Percentiles rank a stretch among this genome's conserved stretches.
These are phyloP conservation scores for Rhizoctonia solani DNA, from an alignment of 1,284 basidiomycete species.

Conservation along the genomic window DNA sequence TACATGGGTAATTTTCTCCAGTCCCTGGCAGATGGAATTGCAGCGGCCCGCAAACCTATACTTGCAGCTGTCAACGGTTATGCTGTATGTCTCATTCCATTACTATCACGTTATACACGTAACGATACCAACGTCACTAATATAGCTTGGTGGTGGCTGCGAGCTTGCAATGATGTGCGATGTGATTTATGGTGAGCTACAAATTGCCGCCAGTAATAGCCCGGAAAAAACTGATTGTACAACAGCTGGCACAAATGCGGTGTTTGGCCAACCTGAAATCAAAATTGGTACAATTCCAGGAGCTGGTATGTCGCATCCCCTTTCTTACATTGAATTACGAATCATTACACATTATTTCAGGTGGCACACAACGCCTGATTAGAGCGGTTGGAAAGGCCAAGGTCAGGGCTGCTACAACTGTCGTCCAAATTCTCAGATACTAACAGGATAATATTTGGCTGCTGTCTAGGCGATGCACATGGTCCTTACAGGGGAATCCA, in stretches of 20 bases:
- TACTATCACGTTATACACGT: background rate
- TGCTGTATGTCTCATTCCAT: constrained; percentile 51
- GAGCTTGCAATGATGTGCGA: constrained; percentile 65
- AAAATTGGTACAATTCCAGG: constrained; percentile 72
- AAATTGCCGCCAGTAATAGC: background rate
- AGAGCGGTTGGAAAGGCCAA: constrained; percentile 65
- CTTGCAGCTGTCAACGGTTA: constrained; percentile 67
- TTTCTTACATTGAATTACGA: background rate
- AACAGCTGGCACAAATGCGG: constrained; percentile 57
- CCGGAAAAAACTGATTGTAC: constrained; percentile 55
- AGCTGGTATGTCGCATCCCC: constrained; percentile 44
- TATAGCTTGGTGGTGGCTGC: constrained; percentile 65
- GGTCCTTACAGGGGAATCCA: constrained; percentile 35
- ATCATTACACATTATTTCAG: background rate
- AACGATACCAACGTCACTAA: background rate
- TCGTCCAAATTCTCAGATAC: background rate
- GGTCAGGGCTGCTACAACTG: constrained; percentile 41
- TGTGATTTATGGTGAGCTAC: constrained; percentile 26
- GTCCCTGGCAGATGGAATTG: constrained; percentile 57
- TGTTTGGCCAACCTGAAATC: constrained; percentile 70
- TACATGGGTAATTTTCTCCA: constrained; percentile 64
- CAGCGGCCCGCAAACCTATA: constrained; percentile 61
- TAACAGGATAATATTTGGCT: background rate
- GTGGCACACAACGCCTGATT: constrained; percentile 62
- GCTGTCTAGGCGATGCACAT: constrained; percentile 35